A percentile compares a stretch with the other conserved stretches of the same genome.
These are phyloP conservation scores for Chimonanthus salicifolius DNA, from an alignment of 164 flowering plant genomes.

Conservation along the genomic window DNA sequence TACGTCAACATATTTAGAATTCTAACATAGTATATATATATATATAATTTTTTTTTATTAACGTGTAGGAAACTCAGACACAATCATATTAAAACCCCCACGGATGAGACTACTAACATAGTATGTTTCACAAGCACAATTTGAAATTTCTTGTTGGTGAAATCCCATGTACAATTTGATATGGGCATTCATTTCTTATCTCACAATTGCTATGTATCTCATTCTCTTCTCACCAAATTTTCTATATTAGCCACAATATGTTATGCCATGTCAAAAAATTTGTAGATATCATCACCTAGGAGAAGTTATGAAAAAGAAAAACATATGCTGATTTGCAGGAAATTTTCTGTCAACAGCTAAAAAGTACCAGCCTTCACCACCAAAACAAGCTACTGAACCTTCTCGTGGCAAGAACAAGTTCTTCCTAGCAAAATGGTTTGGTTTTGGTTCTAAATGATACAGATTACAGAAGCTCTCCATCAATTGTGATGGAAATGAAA, in stretches of 20 bases:
- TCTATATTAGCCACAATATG: neutral
- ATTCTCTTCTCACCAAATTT: neutral
- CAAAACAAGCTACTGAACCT: conserved; percentile 21
- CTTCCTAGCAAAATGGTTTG: conserved; percentile 55
- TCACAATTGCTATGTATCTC: neutral
- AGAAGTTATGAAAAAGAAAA: neutral
- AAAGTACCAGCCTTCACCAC: conserved; percentile 6
- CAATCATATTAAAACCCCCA: too few species aligned
- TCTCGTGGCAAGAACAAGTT: conserved; percentile 41
- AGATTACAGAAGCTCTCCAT: neutral
- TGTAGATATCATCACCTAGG: neutral
- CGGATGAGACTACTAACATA: too few species aligned
- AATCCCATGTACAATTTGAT: neutral
- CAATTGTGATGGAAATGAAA: neutral
- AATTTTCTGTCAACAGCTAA: conserved; percentile 4
- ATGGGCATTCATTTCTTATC: neutral
- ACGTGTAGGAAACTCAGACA: too few species aligned
- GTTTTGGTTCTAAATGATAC: conserved; percentile 41
- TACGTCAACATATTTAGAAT: too few species aligned
- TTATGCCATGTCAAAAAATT: neutral
- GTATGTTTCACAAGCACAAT: too few species aligned
- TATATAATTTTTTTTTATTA: too few species aligned
- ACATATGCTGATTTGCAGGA: neutral
- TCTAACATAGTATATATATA: too few species aligned
- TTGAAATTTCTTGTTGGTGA: neutral